Evolutionary conservation across 768 basidiomycete genomes (phyloP).

Genomic region (Naematelia aurantialba): DNA sequence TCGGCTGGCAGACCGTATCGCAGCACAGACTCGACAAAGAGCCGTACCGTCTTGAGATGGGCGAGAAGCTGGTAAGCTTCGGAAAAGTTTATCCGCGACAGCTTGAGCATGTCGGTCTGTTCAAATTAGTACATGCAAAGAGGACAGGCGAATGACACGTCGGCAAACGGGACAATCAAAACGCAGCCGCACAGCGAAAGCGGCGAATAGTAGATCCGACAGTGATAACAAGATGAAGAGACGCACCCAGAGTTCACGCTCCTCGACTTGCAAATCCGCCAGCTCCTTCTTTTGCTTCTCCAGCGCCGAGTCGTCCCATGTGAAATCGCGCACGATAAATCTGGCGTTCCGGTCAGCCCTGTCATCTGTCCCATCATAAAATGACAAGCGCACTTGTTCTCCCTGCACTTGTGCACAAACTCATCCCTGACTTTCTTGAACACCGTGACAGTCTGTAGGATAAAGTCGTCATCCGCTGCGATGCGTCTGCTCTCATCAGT

Average conservation of each 20-base stretch:
- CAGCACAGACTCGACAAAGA: slow-evolving; percentile 92
- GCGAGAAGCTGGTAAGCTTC: slow-evolving; percentile 92
- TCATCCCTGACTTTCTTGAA: slow-evolving; percentile 90
- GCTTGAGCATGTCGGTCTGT: slow-evolving; percentile 82
- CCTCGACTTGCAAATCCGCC: slow-evolving; percentile 71
- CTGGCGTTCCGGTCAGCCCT: slow-evolving; percentile 53
- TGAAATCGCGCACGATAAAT: slow-evolving; percentile 92
- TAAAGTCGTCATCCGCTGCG: slow-evolving; percentile 81
- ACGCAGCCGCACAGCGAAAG: no score
- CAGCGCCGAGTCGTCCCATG: slow-evolving; percentile 75
- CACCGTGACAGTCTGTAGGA: slow-evolving; percentile 75
- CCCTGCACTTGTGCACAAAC: slow-evolving; percentile 87
- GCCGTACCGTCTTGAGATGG: slow-evolving; percentile 82
- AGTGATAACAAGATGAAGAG: background rate
- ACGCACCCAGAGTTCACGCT: slow-evolving; percentile 94
- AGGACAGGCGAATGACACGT: no score
- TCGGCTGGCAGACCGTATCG: slow-evolving; percentile 92
- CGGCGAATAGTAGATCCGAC: background rate
- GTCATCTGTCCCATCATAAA: background rate
- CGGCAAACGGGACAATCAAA: no score
- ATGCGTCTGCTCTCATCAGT: slow-evolving; percentile 58
- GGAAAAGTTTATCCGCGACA: slow-evolving; percentile 92
- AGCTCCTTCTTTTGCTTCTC: slow-evolving; percentile 77
- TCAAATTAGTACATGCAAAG: background rate
- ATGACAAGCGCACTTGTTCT: slow-evolving; percentile 70